phyloP scores from a whole-genome alignment of 1,139 yeast species.

The Scheffersomyces illinoinensis region DNA sequence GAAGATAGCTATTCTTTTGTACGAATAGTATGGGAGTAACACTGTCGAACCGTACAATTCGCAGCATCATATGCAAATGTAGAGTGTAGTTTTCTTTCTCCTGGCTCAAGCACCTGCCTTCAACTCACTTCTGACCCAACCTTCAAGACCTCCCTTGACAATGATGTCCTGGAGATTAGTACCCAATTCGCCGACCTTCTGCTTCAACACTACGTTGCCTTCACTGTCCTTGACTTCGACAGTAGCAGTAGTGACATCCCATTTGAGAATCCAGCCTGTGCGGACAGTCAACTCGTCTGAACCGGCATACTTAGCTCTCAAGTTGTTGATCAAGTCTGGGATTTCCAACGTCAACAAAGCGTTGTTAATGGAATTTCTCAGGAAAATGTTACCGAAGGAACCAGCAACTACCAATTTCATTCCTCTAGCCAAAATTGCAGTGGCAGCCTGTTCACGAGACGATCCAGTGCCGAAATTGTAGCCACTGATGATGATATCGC shows the following conservation, averaged over 20 bases:
- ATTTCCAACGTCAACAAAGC: conserved; percentile 92
- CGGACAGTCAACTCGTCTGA: conserved; percentile 78
- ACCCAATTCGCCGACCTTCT: conserved; percentile 94
- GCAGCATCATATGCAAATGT: background rate
- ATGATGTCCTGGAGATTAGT: conserved; percentile 94
- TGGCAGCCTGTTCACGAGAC: conserved; percentile 99
- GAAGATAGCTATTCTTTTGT: background rate
- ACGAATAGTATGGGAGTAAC: background rate
- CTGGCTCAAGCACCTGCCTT: conserved; percentile 15
- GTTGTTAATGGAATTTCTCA: conserved; percentile 93
- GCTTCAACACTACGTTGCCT: conserved; percentile 67
- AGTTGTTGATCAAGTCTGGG: conserved; percentile 76
- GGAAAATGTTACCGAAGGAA: conserved; percentile 94
- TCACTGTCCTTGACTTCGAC: conserved; percentile 74
- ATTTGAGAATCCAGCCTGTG: conserved; percentile 88
- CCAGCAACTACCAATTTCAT: conserved; percentile 94
- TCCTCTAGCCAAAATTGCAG: conserved; percentile 91
- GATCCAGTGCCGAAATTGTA: conserved; percentile 98
- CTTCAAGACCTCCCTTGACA: conserved; percentile 96
- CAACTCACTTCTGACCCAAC: conserved; percentile 89
- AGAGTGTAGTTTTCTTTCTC: background rate
- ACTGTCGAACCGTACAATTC: background rate
- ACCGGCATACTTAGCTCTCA: conserved; percentile 66
- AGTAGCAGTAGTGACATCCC: conserved; percentile 88
- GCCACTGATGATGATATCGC: conserved; percentile 90